Conservation (phyloP, 306 rosid genomes). For the Citrullus amarus region DNA sequence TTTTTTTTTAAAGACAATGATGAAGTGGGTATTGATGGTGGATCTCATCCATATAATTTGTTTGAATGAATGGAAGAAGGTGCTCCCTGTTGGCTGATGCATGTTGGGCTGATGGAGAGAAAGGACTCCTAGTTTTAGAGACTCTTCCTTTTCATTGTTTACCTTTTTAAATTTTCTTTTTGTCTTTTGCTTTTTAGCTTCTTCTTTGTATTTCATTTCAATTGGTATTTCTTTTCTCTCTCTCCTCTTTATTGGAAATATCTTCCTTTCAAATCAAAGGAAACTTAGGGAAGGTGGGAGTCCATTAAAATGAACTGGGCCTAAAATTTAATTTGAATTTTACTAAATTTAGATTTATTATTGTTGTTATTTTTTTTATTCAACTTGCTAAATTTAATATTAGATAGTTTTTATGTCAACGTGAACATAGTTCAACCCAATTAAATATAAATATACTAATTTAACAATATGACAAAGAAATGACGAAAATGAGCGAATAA, state of each 20-base stretch:
- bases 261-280: background rate
- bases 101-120: background rate
- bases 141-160: background rate
- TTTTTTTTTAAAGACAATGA: no score
- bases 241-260: background rate
- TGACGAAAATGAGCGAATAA: background rate
- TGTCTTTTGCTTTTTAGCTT: constrained; percentile 8
- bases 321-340: background rate
- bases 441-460: background rate
- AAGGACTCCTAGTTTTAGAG: background rate
- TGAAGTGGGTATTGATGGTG: background rate
- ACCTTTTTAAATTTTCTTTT: background rate
- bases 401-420: no score
- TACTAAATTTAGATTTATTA: no score
- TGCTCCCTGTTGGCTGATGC: background rate
- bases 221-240: background rate
- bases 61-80: background rate
- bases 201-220: background rate
- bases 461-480: background rate
- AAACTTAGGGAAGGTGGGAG: background rate
- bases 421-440: background rate
- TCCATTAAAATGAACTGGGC: background rate
- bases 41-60: background rate
- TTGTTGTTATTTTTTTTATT: no score
- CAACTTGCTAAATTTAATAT: no score